Evolutionary conservation across 441 rosid genomes (phyloP).

Genomic region (Eugenia klotzschiana): DNA sequence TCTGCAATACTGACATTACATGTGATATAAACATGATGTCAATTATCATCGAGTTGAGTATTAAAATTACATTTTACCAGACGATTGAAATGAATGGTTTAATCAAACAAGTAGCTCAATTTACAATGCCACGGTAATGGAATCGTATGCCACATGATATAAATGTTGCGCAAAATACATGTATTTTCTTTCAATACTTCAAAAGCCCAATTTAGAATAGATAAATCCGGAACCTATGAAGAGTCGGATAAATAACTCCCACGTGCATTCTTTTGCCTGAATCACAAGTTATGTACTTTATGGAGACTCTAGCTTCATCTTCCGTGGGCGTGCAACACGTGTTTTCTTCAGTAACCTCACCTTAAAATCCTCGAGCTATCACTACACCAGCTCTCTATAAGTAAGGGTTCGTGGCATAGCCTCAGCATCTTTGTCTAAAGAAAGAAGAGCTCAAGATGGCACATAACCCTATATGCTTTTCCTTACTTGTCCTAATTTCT

Average conservation of each 20-base stretch:
- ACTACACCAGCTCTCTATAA: neutral
- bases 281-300: neutral
- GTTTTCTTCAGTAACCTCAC: neutral
- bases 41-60: neutral
- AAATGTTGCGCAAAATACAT: neutral
- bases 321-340: neutral
- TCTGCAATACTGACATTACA: neutral
- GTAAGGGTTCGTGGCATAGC: neutral
- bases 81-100: neutral
- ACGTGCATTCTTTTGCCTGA: neutral
- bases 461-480: neutral
- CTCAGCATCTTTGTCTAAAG: neutral
- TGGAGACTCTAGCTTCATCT: neutral
- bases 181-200: neutral
- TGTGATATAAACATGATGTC: neutral
- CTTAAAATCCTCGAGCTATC: neutral
- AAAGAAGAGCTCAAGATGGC: neutral
- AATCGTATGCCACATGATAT: neutral
- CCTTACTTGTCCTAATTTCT: conserved; percentile 14
- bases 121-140: neutral
- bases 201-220: neutral
- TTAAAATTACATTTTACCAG: neutral
- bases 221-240: neutral
- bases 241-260: neutral
- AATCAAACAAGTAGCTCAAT: neutral